A percentile compares a stretch with the other conserved stretches of the same genome.
Evolutionary conservation across 306 rosid genomes (phyloP).

Genomic region (Nissolia schottii): DNA sequence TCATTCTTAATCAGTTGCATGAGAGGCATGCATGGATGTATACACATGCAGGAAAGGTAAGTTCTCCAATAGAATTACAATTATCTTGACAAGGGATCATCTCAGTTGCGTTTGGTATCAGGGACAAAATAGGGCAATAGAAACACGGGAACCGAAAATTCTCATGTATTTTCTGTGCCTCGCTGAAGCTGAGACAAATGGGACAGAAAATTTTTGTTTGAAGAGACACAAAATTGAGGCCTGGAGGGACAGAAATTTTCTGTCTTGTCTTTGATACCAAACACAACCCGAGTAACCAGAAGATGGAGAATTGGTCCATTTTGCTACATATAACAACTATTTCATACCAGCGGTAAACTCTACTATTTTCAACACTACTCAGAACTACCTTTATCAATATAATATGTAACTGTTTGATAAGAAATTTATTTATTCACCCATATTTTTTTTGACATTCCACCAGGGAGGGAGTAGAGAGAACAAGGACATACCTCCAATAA

Average conservation of each 20-base stretch:
- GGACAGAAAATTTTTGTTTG: too few species aligned
- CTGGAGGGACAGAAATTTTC: too few species aligned
- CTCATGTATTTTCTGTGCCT: too few species aligned
- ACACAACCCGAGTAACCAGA: too few species aligned
- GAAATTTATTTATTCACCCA: not conserved
- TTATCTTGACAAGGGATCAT: not conserved
- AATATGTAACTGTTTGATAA: not conserved
- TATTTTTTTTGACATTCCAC: not conserved
- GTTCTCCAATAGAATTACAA: not conserved
- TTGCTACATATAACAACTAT: not conserved
- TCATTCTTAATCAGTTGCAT: slow-evolving; percentile 7
- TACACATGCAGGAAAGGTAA: not conserved
- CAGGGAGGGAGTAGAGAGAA: slow-evolving; percentile 14
- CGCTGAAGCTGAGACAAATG: too few species aligned
- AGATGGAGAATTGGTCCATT: not conserved
- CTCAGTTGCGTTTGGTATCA: too few species aligned
- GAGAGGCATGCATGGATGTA: not conserved
- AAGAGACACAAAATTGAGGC: too few species aligned
- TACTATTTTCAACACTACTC: not conserved
- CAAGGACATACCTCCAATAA: slow-evolving; percentile 68
- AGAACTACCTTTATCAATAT: too few species aligned
- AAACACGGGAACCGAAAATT: too few species aligned
- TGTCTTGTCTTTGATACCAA: too few species aligned
- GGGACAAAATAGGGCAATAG: too few species aligned
- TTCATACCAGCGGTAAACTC: not conserved